Base-by-base conservation (phyloP, 192 early-diverging fungal genomes). In the Coemansia sp. region DNA sequence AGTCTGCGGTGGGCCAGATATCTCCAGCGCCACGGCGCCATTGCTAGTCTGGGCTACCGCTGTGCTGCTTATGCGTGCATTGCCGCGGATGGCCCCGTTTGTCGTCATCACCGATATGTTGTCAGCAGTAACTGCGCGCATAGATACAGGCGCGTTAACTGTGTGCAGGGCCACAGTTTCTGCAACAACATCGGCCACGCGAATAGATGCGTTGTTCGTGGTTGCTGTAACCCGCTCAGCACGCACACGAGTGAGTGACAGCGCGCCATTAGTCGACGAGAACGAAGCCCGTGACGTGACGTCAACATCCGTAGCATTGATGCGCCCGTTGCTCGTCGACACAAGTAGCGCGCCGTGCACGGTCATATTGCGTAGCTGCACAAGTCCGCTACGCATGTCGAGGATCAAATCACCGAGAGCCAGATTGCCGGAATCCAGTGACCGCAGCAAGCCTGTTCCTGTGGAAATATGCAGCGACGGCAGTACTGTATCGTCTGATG, bases 21-120 rank as follows among this genome's bases (percentile, higher is more conserved):
- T 23, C 4, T 61, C 54, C 12, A 72, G 11, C 1, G n/a, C 21
- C 4, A 70, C 56, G 14, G 56, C 49, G 5, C 51, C 69, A 23
- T 76, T 76, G 17, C 51, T 60, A 2, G 68, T 67, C 0, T 9
- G 8, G 8, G 60, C 35, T 0, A 2, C 10, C 0, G 53, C 38
- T 0, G 49, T 14, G 8, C 48, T 62, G 9, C 32, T 14, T 14
- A 55, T 27, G 12, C 19, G 12, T 4, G 60, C 35, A 25, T 52
- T 29, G 45, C 67, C 73, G 14, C 32, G 62, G 5, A 75, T 63
- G 5, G 58, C 25, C 11, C 27, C 67, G 56, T 76, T 76, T 29
- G 73, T 52, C 4, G 73, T 66, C 7, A 39, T 12, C 0, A 43
- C 63, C 2, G n/a, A 3, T 22, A 72, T 1, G 5, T 19, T 12